These are phyloP conservation scores for Wickerhamia fluorescens DNA, from an alignment of 805 yeast genomes.

Conservation along the genomic window DNA sequence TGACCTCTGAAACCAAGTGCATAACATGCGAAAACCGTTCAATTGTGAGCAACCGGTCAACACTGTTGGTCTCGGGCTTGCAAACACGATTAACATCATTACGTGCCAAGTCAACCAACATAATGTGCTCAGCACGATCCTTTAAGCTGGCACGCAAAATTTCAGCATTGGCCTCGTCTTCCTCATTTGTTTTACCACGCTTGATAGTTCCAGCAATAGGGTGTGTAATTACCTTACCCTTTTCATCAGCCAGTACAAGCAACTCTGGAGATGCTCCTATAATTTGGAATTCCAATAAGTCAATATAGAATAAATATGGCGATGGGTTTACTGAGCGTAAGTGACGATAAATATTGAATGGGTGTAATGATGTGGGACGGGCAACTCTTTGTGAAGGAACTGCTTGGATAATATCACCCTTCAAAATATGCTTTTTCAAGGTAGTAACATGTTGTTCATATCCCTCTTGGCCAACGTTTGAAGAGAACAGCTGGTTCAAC, in stretches of 20 bases:
- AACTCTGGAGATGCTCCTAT: constrained; percentile 98
- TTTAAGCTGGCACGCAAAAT: constrained; percentile 69
- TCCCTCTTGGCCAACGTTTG: constrained; percentile 92
- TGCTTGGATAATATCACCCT: constrained; percentile 95
- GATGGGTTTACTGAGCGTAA: constrained; percentile 95
- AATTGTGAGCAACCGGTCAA: constrained; percentile 81
- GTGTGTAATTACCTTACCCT: constrained; percentile 78
- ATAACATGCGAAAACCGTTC: constrained; percentile 95
- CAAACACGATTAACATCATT: constrained; percentile 96
- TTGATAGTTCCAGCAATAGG: constrained; percentile 97
- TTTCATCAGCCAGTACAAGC: constrained; percentile 70
- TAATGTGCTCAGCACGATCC: constrained; percentile 96
- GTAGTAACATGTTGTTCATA: constrained; percentile 75
- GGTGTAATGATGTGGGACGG: constrained; percentile 91
- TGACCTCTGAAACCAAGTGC: constrained; percentile 92
- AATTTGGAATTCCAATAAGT: constrained; percentile 83
- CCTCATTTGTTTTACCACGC: constrained; percentile 86
- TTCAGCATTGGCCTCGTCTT: constrained; percentile 79
- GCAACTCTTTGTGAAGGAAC: constrained; percentile 97
- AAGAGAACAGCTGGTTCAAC: constrained; percentile 61
- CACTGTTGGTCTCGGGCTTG: constrained; percentile 74
- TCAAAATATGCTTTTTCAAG: constrained; percentile 73
- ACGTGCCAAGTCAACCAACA: constrained; percentile 96
- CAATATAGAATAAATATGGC: constrained; percentile 92
- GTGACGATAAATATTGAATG: constrained; percentile 93